These are phyloP conservation scores for Gynostemma pentaphyllum DNA, from an alignment of 306 rosid genomes.

Conservation along the genomic window DNA sequence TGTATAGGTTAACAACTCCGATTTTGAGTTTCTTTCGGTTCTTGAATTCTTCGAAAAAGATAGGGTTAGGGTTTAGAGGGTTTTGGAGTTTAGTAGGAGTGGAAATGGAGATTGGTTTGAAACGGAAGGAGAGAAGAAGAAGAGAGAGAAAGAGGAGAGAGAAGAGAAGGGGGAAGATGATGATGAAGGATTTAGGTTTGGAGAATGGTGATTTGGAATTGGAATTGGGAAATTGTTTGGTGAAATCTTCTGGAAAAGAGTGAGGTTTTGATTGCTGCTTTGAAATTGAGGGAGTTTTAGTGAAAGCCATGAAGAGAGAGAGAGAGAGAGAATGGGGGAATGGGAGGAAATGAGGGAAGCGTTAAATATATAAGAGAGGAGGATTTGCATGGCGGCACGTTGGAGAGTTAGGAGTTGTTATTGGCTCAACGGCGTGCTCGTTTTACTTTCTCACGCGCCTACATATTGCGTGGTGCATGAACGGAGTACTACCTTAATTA, in stretches of 20 bases:
- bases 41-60: constrained; percentile 13
- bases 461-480: background rate
- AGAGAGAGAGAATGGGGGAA: background rate
- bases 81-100: background rate
- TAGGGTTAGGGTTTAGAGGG: constrained; percentile 24
- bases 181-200: background rate
- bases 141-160: background rate
- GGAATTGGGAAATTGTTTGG: background rate
- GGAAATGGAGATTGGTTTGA: background rate
- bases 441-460: background rate
- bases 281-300: background rate
- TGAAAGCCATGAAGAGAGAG: constrained; percentile 4
- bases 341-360: background rate
- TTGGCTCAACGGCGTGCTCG: background rate
- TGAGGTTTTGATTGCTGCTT: background rate
- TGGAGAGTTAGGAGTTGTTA: background rate
- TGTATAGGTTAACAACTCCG: constrained; percentile 48
- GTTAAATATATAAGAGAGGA: background rate
- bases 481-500: too few relatives aligned
- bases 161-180: background rate
- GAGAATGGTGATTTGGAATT: background rate
- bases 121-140: background rate
- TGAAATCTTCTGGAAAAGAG: background rate
- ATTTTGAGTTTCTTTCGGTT: constrained; percentile 22
- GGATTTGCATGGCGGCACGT: constrained; percentile 19